Evolutionary conservation across 164 flowering plant genomes (phyloP), one percentile per base, ranked within the genome.

Genomic region (Pachysandra terminalis): DNA sequence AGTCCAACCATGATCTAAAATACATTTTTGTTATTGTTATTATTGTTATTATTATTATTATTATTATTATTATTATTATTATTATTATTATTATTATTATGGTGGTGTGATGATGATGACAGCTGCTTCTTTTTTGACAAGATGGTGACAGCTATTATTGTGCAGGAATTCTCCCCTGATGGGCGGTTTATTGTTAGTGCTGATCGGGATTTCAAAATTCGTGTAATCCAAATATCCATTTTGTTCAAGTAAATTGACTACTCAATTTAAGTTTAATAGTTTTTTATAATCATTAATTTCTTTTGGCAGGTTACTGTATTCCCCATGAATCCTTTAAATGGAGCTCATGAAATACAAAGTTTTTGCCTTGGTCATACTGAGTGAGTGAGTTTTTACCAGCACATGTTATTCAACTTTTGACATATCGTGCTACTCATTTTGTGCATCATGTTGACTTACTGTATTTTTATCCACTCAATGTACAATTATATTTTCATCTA

Each of bases 341-440:
- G 97, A 71, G 96, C 90, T 66, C 94, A 95, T 80, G 97, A 92
- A 80, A 95, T 95, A 68, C 96, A 92, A 62, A 87, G 88, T 66
- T 95, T 89, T 76, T 95, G 97, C 81, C 95, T 95, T 56, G 99
- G 94, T 65, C 99, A 92, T 78, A 83, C 96, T 49, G 96, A 94
- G 96, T 91, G 74, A 86, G 93, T 83, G 54, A 59, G 69, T 37
- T 52, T 65, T 48, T 61, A n/a, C 19, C 21, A 19, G 60, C 32
- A 15, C 35, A 19, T 41, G 37, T 16, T 56, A 23, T 64, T 57
- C 56, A 59, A 19, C 51, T 25, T 66, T 23, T 56, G n/a, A n/a
- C 54, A 15, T 10, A 56, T 66, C 0, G 5, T 10, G 25, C 45
- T 63, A 9, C 24, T 12, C 35, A 45, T 23, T 19, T 40, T 19